Evolutionary conservation across 208 protist genomes (phyloP).

Genomic region (Strigomonas culicis): DNA sequence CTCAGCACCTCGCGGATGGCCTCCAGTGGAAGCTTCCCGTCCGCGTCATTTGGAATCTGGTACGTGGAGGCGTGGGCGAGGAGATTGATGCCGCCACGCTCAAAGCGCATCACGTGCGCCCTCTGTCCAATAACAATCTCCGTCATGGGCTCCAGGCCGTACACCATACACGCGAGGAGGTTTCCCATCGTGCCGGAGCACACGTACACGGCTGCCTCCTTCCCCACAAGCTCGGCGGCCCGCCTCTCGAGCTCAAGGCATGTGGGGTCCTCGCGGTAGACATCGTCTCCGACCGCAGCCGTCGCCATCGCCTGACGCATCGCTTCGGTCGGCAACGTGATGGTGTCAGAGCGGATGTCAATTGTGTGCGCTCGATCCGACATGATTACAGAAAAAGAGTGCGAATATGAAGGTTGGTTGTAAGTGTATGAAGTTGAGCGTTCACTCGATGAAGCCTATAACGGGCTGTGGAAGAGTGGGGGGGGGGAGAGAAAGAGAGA

Average conservation of each 20-base stretch:
- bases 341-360: conserved; percentile 11
- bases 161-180: conserved; percentile 7
- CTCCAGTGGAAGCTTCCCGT: conserved; percentile 9
- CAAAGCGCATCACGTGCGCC: conserved; percentile 12
- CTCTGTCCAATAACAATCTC: conserved; percentile 12
- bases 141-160: conserved; percentile 8
- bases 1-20: conserved; percentile 1
- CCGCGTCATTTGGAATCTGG: conserved; percentile 11
- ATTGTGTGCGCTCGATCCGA: neutral
- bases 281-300: conserved; percentile 5
- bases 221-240: neutral
- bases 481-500: no score
- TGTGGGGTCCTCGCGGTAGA: conserved; percentile 9
- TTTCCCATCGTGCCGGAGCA: conserved; percentile 13
- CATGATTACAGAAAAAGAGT: neutral
- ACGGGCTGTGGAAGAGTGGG: no score
- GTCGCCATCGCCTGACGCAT: conserved; percentile 10
- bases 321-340: conserved; percentile 1
- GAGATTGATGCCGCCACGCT: conserved; percentile 4
- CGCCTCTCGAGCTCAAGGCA: conserved; percentile 2
- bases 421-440: no score
- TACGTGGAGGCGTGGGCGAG: conserved; percentile 8
- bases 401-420: no score
- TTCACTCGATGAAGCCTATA: no score
- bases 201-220: conserved; percentile 8